These are phyloP conservation scores for Obelidium mucronatum DNA, from an alignment of 192 early-diverging fungal species.

Conservation along the genomic window DNA sequence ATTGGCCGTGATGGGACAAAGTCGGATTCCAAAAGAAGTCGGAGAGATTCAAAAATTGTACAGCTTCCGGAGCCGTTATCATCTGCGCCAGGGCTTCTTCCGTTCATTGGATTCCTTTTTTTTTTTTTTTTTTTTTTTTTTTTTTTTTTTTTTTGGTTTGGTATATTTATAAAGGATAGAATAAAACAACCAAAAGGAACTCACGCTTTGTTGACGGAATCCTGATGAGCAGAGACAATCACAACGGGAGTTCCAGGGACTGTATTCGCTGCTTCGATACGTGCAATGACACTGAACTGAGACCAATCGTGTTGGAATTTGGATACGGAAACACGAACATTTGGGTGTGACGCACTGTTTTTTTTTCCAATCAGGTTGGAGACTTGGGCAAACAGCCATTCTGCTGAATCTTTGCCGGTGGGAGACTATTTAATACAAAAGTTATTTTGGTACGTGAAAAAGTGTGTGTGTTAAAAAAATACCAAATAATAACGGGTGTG, in stretches of 20 bases:
- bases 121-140: too few species aligned
- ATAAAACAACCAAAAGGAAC: too few species aligned
- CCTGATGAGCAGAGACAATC: slow-evolving; percentile 1
- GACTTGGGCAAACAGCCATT: slow-evolving; percentile 53
- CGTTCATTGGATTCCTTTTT: slow-evolving; percentile 5
- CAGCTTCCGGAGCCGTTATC: slow-evolving; percentile 37
- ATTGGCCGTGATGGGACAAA: slow-evolving; percentile 77
- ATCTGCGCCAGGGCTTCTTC: slow-evolving; percentile 36
- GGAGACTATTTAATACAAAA: not conserved
- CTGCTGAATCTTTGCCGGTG: slow-evolving; percentile 39
- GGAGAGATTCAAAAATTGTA: slow-evolving; percentile 71
- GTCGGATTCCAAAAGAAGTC: slow-evolving; percentile 63
- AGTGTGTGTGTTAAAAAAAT: not conserved
- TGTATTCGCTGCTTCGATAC: not conserved
- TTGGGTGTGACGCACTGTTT: slow-evolving; percentile 19
- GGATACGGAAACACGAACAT: slow-evolving; percentile 57
- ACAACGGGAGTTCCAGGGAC: not conserved
- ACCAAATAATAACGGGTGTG: slow-evolving; percentile 90
- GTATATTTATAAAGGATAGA: too few species aligned
- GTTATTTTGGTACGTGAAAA: not conserved
- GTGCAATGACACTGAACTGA: slow-evolving; percentile 9
- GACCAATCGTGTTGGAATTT: slow-evolving; percentile 82
- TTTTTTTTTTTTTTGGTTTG: too few species aligned
- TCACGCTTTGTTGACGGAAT: slow-evolving; percentile 16
- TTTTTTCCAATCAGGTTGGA: slow-evolving; percentile 29